Evolutionary conservation across 768 basidiomycete species (phyloP).

Genomic region (Piloderma croceum): DNA sequence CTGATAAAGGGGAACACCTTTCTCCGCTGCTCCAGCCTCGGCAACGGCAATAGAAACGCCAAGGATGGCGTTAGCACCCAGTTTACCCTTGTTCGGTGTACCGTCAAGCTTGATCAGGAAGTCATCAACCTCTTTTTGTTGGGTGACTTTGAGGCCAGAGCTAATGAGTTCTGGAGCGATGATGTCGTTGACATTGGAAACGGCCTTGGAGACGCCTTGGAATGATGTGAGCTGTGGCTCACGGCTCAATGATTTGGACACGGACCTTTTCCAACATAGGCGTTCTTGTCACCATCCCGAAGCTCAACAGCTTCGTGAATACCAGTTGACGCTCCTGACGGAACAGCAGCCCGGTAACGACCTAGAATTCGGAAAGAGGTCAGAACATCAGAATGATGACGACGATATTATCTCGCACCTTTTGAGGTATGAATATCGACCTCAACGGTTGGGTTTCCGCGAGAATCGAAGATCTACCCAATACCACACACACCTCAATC

Average conservation of each 20-base stretch:
- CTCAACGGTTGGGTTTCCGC: constrained; percentile 96
- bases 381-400: constrained; percentile 6
- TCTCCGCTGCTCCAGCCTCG: constrained; percentile 91
- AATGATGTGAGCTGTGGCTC: too few relatives aligned
- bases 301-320: constrained; percentile 98
- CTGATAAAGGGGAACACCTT: constrained; percentile 91
- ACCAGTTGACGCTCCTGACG: constrained; percentile 98
- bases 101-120: constrained; percentile 98
- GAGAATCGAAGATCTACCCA: constrained; percentile 94
- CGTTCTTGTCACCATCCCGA: constrained; percentile 89
- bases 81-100: constrained; percentile 97
- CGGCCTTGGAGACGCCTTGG: constrained; percentile 88
- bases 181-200: constrained; percentile 85
- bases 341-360: constrained; percentile 89
- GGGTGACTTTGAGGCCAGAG: constrained; percentile 74
- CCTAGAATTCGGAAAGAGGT: constrained; percentile 47
- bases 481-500: too few relatives aligned
- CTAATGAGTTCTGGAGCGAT: constrained; percentile 89
- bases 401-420: constrained; percentile 42
- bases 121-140: constrained; percentile 95
- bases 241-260: too few relatives aligned
- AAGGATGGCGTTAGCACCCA: constrained; percentile 98
- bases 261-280: constrained; percentile 94
- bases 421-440: constrained; percentile 85
- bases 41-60: constrained; percentile 96